Evolutionary conservation across 1,284 basidiomycete genomes (phyloP), one percentile per base, ranked within the genome.

Genomic region (Amylostereum areolatum): DNA sequence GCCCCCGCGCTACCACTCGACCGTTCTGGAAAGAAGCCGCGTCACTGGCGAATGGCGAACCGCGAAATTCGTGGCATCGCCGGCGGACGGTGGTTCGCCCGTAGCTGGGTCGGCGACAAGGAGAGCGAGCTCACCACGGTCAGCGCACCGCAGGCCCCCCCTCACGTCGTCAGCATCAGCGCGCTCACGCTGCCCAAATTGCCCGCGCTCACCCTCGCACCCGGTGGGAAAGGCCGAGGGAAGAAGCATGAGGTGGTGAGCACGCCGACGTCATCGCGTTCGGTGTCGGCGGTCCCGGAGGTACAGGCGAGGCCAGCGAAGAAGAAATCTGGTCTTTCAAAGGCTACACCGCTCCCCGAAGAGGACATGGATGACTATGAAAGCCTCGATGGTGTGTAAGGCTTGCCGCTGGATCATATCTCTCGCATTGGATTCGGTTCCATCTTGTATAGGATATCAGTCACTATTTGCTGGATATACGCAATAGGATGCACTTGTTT

Each of bases 61-160:
- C 77, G 87, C 45, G 87, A 89, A 62, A 79, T 89, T 43, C 73
- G 84, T 39, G 87, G 86, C 7, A 87, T 89, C 48, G 87, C 81
- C 31, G 86, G 86, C 10, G 86, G 86, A 2, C 76, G 86, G 29
- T 89, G 87, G 87, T 83, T 89, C 57, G 67, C 80, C 6, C 75
- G 75, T 29, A 69, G 83, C 10, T 89, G 85, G 86, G 83, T 85
- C 10, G 87, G 85, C n/a, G 81, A 82, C 52, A 88, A 86, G 63
- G 83, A 86, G 40, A 87, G 84, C 10, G 77, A 83, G 51, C 81
- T 75, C 49, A 75, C 69, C 1, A 49, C 55, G 2, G 63, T 63
- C 34, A n/a, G 0, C 55, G 55, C 11, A 56, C 63, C 3, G 48
- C 73, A 4, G 55, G 61, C 12, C 60, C 61, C 34, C 52, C 47